Conservation (phyloP, 177 flowering plant genomes). For the Vitis hybrid region DNA sequence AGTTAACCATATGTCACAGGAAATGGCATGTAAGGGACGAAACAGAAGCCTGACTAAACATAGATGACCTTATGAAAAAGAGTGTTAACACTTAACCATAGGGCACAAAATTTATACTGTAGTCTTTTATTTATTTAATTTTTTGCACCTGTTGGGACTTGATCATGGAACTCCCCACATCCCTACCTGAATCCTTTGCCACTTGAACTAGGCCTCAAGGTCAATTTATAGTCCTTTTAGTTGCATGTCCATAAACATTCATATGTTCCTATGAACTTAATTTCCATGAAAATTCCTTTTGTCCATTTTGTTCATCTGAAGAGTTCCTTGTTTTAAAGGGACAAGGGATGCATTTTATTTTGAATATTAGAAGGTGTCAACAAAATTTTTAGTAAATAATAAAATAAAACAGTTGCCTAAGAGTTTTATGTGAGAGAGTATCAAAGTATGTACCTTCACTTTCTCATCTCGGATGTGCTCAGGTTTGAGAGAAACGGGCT, state of each 20-base stretch:
- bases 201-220: too few species aligned
- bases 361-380: not conserved
- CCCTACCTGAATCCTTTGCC: too few species aligned
- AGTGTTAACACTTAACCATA: too few species aligned
- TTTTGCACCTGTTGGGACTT: too few species aligned
- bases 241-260: not conserved
- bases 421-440: not conserved
- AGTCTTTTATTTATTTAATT: too few species aligned
- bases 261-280: not conserved
- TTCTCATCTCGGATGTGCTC: constrained; percentile 97
- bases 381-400: not conserved
- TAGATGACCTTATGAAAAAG: too few species aligned
- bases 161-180: too few species aligned
- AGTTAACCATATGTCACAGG: too few species aligned
- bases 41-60: too few species aligned
- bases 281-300: not conserved
- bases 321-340: not conserved
- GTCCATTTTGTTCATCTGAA: not conserved
- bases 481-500: constrained; percentile 84
- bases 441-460: constrained; percentile 68
- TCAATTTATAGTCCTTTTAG: not conserved
- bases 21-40: too few species aligned
- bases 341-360: not conserved
- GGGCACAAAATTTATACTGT: too few species aligned
- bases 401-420: not conserved